A percentile compares a stretch with the other conserved stretches of the same genome.
These are phyloP conservation scores for Zygosaccharomyces lentus DNA, from an alignment of 805 yeast genomes.

Conservation along the genomic window DNA sequence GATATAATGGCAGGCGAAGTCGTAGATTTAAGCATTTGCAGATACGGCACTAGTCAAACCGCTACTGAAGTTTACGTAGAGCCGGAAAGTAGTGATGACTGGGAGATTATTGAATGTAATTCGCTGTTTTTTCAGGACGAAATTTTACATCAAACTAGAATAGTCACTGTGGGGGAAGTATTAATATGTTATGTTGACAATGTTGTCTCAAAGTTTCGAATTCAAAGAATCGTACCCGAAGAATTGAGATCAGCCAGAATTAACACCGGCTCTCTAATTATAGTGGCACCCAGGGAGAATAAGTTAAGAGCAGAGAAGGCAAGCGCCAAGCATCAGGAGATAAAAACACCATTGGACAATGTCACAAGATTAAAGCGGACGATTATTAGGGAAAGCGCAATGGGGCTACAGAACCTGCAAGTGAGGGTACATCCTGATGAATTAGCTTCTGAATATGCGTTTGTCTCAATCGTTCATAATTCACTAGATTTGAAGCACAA, in stretches of 20 bases:
- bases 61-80: constrained; percentile 67
- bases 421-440: constrained; percentile 5
- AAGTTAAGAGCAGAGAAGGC: constrained; percentile 27
- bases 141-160: constrained; percentile 74
- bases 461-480: constrained; percentile 28
- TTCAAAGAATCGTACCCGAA: constrained; percentile 44
- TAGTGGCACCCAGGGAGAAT: constrained; percentile 67
- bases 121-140: constrained; percentile 71
- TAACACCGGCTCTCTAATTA: constrained; percentile 61
- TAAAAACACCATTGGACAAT: constrained; percentile 14
- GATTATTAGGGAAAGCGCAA: neutral
- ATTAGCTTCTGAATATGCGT: constrained; percentile 26
- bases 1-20: constrained; percentile 7
- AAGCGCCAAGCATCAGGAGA: constrained; percentile 18
- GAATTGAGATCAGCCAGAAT: constrained; percentile 45
- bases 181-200: constrained; percentile 69
- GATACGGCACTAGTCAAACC: constrained; percentile 11
- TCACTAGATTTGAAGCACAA: constrained; percentile 26
- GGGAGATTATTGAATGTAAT: constrained; percentile 86
- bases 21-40: constrained; percentile 15
- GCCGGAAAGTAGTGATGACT: constrained; percentile 72
- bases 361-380: neutral
- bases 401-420: constrained; percentile 1
- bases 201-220: constrained; percentile 52
- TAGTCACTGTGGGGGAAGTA: constrained; percentile 55